phyloP scores from a whole-genome alignment of 2,329 filamentous ascomycete genomes.

The Fusarium fujikuroi region DNA sequence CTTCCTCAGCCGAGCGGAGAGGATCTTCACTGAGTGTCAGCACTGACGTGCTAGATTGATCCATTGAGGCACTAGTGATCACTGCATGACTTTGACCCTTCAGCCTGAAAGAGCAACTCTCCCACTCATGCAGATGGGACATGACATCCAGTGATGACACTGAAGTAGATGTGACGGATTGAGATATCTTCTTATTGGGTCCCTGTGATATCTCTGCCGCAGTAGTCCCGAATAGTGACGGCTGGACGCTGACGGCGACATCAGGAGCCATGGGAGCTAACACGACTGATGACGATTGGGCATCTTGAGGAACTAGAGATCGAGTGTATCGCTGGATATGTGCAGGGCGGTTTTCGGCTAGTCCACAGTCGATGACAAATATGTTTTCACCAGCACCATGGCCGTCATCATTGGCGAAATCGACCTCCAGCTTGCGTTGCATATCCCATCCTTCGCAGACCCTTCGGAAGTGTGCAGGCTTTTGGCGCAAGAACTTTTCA shows the following conservation, averaged over 20 bases:
- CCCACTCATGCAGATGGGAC: constrained; percentile 48
- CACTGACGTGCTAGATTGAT: constrained; percentile 77
- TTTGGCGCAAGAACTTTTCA: constrained; percentile 76
- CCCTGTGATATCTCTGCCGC: constrained; percentile 5
- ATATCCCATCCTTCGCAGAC: constrained; percentile 92
- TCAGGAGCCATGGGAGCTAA: constrained; percentile 10
- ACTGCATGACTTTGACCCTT: constrained; percentile 67
- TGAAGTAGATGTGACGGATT: constrained; percentile 40
- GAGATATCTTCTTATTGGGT: constrained; percentile 36
- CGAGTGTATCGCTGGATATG: constrained; percentile 58
- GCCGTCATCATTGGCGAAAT: constrained; percentile 87
- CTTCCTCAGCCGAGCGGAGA: constrained; percentile 59
- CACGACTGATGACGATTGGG: constrained; percentile 12
- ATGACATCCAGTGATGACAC: constrained; percentile 27
- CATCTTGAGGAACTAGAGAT: constrained; percentile 38
- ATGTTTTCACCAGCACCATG: constrained; percentile 79
- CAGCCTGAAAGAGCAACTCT: constrained; percentile 53
- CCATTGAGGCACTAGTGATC: constrained; percentile 77
- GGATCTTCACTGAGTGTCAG: constrained; percentile 83
- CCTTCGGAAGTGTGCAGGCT: constrained; percentile 81
- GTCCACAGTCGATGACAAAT: constrained; percentile 77
- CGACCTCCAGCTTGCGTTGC: constrained; percentile 84
- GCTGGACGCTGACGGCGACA: background rate
- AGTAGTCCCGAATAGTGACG: constrained; percentile 48
- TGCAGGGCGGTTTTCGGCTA: constrained; percentile 65